These are phyloP conservation scores for Pachyrhizus erosus DNA, from an alignment of 306 rosid genomes.

Conservation along the genomic window DNA sequence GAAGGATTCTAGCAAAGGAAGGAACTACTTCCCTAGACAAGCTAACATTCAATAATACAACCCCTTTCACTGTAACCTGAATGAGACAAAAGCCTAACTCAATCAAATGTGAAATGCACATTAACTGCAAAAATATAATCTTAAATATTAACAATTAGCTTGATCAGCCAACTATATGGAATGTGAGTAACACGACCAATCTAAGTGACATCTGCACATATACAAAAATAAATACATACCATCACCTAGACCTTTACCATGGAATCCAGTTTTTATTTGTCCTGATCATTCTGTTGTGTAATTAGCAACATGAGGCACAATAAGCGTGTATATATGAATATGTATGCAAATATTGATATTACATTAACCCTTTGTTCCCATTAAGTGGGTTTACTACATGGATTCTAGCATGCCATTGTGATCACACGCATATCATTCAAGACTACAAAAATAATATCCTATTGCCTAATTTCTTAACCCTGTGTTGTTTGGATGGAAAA, in stretches of 20 bases:
- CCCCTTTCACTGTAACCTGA: slow-evolving; percentile 85
- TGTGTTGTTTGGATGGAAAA: slow-evolving; percentile 1
- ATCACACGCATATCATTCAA: slow-evolving; percentile 2
- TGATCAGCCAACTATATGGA: neutral
- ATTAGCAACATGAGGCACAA: slow-evolving; percentile 7
- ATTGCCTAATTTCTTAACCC: neutral
- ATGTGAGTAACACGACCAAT: slow-evolving; percentile 9
- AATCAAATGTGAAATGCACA: slow-evolving; percentile 11
- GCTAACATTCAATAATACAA: slow-evolving; percentile 80
- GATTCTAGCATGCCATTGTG: slow-evolving; percentile 1
- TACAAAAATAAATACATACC: slow-evolving; percentile 27
- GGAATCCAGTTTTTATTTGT: slow-evolving; percentile 7
- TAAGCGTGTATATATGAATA: neutral
- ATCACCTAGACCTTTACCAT: neutral
- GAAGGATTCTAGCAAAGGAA: slow-evolving; percentile 90
- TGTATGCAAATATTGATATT: neutral
- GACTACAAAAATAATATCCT: neutral
- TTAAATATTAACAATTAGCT: slow-evolving; percentile 16
- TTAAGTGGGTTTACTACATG: neutral
- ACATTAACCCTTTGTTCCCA: slow-evolving; percentile 15
- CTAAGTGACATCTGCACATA: slow-evolving; percentile 13
- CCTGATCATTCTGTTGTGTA: slow-evolving; percentile 10
- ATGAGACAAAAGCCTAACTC: slow-evolving; percentile 36
- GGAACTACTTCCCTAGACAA: slow-evolving; percentile 98
- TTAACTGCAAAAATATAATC: slow-evolving; percentile 6